A percentile compares a stretch with the other conserved stretches of the same genome.
Conservation (phyloP, 2,329 filamentous ascomycete genomes). For the Paecilomyces fulvus region DNA sequence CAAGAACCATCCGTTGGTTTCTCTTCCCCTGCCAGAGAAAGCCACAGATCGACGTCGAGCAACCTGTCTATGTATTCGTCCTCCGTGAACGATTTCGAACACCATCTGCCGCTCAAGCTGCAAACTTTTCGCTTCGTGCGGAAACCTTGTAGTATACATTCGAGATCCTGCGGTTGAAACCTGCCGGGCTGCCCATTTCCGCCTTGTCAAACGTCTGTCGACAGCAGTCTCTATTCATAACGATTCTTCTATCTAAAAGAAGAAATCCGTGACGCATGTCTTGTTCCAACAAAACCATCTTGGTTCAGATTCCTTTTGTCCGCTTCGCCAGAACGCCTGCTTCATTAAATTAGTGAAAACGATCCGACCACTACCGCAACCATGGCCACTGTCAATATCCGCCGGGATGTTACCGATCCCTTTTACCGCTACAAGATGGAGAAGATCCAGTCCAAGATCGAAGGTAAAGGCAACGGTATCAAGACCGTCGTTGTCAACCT, state of each 20-base stretch:
- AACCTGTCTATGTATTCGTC: constrained; percentile 97
- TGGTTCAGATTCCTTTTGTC: constrained; percentile 36
- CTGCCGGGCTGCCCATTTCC: constrained; percentile 19
- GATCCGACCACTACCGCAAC: constrained; percentile 43
- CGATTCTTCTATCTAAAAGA: constrained; percentile 12
- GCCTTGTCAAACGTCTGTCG: constrained; percentile 15
- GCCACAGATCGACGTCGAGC: constrained; percentile 24
- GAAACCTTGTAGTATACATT: constrained; percentile 84
- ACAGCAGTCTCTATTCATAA: constrained; percentile 11
- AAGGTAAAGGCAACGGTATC: constrained; percentile 99
- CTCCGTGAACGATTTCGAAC: constrained; percentile 88
- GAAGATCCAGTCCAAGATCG: constrained; percentile 95
- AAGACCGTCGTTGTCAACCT: constrained; percentile 98
- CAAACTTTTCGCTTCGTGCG: constrained; percentile 93
- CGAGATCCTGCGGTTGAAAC: constrained; percentile 85
- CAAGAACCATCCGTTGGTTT: constrained; percentile 23
- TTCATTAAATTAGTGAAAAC: constrained; percentile 21
- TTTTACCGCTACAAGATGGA: constrained; percentile 99
- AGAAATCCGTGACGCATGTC: constrained; percentile 48
- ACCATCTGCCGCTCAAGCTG: constrained; percentile 90
- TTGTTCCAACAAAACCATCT: constrained; percentile 41
- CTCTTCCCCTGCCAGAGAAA: constrained; percentile 29
- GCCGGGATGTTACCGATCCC: constrained; percentile 92
- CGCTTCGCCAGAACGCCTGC: constrained; percentile 19
- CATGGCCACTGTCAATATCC: constrained; percentile 98